Conservation (phyloP, 345 rosid genomes). For the Noccaea bulbosa region DNA sequence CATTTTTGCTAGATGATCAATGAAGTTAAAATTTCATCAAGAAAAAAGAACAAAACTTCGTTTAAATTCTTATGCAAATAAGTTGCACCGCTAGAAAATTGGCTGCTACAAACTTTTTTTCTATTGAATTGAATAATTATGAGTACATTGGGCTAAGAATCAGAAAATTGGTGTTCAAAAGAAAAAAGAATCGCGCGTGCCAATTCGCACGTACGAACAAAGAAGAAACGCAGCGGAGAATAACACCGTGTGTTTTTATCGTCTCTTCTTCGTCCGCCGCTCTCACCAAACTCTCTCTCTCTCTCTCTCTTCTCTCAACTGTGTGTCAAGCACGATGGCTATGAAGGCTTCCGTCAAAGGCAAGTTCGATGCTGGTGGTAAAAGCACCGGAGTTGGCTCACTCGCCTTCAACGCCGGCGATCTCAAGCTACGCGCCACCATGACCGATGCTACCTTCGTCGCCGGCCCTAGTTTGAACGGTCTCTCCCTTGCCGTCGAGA, state of each 20-base stretch:
- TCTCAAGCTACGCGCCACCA: constrained; percentile 72
- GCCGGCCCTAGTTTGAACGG: constrained; percentile 83
- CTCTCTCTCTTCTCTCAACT: constrained; percentile 20
- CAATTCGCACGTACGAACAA: not conserved
- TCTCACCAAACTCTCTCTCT: constrained; percentile 19
- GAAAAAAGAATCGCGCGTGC: not conserved
- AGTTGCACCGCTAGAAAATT: too few relatives aligned
- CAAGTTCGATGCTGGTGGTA: constrained; percentile 64
- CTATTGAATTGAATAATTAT: too few relatives aligned
- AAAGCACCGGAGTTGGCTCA: constrained; percentile 56
- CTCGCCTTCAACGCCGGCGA: constrained; percentile 65
- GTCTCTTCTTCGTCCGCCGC: constrained; percentile 19
- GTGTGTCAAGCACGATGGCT: constrained; percentile 9
- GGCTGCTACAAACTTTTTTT: too few relatives aligned
- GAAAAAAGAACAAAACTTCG: too few relatives aligned
- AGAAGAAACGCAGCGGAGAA: constrained; percentile 6
- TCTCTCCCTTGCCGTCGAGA: constrained; percentile 71
- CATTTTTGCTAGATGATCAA: too few relatives aligned
- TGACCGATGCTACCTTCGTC: constrained; percentile 83
- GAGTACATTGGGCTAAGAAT: too few relatives aligned
- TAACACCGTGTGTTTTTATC: constrained; percentile 16
- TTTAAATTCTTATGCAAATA: too few relatives aligned
- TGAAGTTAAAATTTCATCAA: too few relatives aligned
- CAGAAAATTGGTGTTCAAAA: too few relatives aligned
- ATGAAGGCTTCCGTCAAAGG: constrained; percentile 89